Base-by-base conservation (phyloP, 2,329 filamentous ascomycete genomes). In the Aureobasidium zeae region DNA sequence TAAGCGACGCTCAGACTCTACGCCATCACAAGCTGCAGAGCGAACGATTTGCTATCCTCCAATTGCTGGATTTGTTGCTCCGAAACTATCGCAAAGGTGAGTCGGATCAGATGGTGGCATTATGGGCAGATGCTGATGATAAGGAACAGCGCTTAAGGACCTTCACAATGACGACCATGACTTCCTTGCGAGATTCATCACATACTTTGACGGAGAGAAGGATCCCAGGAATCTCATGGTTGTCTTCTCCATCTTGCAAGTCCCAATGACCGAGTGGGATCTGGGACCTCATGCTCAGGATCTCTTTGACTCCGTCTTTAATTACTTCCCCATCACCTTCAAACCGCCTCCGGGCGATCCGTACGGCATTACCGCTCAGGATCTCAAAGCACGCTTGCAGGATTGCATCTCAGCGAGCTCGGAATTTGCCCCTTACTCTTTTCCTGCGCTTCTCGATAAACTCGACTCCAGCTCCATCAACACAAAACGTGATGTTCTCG, bases 271-370 rank as follows among this genome's bases (percentile, higher is more conserved):
- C 5, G 79, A 83, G 57, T 83, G 79, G 77, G 72, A 76, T 51
- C 73, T 82, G 47, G 68, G 70, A 3, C 67, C 68, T 28, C 69
- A 79, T 57, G 72, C 72, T 15, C 75, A 81, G 55, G 67, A 71
- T 21, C 65, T 82, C 32, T 83, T 83, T 55, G 79, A 83, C 51
- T 71, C 77, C 3, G 77, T 80, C 13, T 83, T 81, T 60, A 81
- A 81, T 53, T 83, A 83, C 58, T 83, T 83, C 55, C 79, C 79
- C 0, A 82, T 83, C 51, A 82, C 79, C 0, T 83, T 83, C 60
- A 72, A 76, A 53, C 78, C 79, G 9, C 79, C 79, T 1, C 79
- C 77, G 9, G 77, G 81, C 50, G 79, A 83, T 54, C 78, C 78
- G 1, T 83, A 81, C 49, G 76, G 77, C 1, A 81, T 83, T 48